phyloP scores from a whole-genome alignment of 148 eudicot genomes.

The Silene uniflora region DNA sequence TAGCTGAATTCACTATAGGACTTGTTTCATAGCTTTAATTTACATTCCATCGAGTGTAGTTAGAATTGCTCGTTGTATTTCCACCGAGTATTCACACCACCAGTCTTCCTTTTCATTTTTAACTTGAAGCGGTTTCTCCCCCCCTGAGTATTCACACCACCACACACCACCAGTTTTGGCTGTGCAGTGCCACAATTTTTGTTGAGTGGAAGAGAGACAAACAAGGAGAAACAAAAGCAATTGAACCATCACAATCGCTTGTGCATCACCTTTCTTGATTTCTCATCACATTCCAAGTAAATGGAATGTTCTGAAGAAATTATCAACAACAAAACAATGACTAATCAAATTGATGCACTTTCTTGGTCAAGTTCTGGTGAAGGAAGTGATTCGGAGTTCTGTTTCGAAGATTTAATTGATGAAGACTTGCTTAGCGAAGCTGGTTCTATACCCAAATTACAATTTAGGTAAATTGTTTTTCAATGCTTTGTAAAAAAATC shows the following conservation, averaged over 20 bases:
- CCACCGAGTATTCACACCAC: no score
- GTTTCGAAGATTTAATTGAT: conserved; percentile 41
- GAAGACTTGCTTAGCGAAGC: conserved; percentile 43
- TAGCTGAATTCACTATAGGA: no score
- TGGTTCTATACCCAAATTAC: conserved; percentile 48
- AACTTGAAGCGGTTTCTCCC: no score
- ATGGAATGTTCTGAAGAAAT: not conserved
- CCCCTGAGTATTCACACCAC: no score
- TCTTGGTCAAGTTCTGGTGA: conserved; percentile 36
- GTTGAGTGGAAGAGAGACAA: not conserved
- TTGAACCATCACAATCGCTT: not conserved
- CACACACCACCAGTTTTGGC: no score
- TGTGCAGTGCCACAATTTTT: no score
- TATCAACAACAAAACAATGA: not conserved
- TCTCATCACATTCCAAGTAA: not conserved
- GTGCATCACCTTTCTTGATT: not conserved
- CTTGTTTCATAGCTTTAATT: no score
- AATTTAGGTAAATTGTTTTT: conserved; percentile 41
- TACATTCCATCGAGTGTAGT: no score
- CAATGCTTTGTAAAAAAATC: not conserved
- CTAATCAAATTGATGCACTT: conserved; percentile 30
- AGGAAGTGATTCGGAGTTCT: conserved; percentile 47
- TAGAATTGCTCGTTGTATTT: no score
- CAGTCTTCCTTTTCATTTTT: no score
- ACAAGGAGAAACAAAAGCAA: not conserved